Evolutionary conservation across 2,329 filamentous ascomycete genomes (phyloP), one percentile per base, ranked within the genome.

Genomic region (Aspergillus pseudoterreus): DNA sequence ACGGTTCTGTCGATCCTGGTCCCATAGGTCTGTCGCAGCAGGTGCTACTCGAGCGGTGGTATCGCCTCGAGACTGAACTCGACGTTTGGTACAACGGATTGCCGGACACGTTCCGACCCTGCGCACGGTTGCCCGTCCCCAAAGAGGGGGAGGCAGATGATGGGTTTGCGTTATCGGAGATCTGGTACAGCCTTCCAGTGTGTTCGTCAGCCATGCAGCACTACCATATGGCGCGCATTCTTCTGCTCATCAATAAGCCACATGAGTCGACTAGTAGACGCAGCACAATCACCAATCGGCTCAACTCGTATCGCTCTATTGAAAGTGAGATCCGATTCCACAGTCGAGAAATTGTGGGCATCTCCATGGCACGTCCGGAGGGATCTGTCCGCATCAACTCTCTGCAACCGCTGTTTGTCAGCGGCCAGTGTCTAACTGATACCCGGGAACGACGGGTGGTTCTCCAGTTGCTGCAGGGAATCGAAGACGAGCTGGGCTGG

Each of bases 101-200:
- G 3, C 82, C 83, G 1, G 74, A 80, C 24, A 83, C 79, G 6
- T 86, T 86, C 63, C 76, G 75, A 45, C 77, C 82, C 4, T 81
- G 78, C 49, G 81, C 79, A 8, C 72, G 76, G 41, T 69, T 80
- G 19, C 61, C 17, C 27, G 62, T 1, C 54, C 61, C 21, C 55
- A 53, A 22, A 41, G 57, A 53, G 57, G 42, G 68, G n/a, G 61
- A 64, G 41, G 52, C 63, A 19, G 63, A 70, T 50, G 71, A 74
- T 27, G 57, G 53, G 44, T 65, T 58, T 42, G 72, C 72, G 51
- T 80, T 78, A 64, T 75, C 68, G 0, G 81, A 85, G 61, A 76
- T 84, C 11, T 87, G 84, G 82, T 85, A 84, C 64, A 82, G 80
- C 52, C 75, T 85, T 0, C 80, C 83, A 0, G 83, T 86, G 75